Evolutionary conservation across 2,329 filamentous ascomycete genomes (phyloP), one percentile per base, ranked within the genome.

Genomic region (Botrytis elliptica): DNA sequence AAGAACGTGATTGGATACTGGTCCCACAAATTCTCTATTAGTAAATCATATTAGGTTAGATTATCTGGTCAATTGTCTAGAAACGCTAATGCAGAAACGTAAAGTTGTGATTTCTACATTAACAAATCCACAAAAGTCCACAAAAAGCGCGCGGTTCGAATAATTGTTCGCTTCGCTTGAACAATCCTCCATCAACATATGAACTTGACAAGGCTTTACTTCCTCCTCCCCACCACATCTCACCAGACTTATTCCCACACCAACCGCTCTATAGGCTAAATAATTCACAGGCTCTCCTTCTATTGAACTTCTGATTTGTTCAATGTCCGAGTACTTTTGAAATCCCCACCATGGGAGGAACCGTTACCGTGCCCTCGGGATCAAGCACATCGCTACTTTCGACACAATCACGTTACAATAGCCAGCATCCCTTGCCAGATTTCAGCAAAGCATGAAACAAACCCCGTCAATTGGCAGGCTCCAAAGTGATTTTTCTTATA

Each of bases 311-410:
- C 36, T 69, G n/a, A 69, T 69, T 69, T 36, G 66, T 38, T 57
- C 29, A 69, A 57, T 5, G 10, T 33, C 66, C 49, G 66, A 69
- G 66, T 44, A 38, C 38, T 57, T 33, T 38, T 25, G n/a, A 16
- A 33, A 42, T 33, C 44, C 42, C 59, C 25, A 29, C 36, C 16
- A 55, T 52, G 69, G 33, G 38, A 71, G 33, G 42, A 49, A 65
- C 59, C 69, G 59, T 65, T 71, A 71, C 69, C 69, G 69, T 71
- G 33, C 69, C 33, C 69, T 71, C 44, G 69, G 69, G 69, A 65
- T 40, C 44, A 42, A 38, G 59, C 69, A 66, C 25, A n/a, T 66
- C n/a, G 69, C 44, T 66, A 10, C 60, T 33, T 65, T 71, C 55
- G 59, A 52, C 49, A 22, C 69, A 71, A 52, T 55, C 38, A 66